Percentiles rank a stretch among this genome's conserved stretches.
Conservation (phyloP, 2,329 filamentous ascomycete species). For the Colletotrichum horii region DNA sequence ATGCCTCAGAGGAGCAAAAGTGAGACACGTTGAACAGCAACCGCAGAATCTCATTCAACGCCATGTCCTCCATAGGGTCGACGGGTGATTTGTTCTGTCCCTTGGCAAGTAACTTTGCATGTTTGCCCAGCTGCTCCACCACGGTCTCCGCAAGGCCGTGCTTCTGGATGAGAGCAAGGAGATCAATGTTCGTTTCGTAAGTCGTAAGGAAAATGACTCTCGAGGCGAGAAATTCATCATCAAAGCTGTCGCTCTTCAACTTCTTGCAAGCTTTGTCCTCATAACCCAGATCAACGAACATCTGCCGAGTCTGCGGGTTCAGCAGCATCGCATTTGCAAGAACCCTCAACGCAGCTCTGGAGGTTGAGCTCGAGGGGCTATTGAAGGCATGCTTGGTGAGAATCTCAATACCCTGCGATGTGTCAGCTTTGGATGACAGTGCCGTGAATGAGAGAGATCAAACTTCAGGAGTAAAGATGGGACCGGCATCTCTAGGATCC, state of each 20-base stretch:
- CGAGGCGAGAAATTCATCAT: slow-evolving; percentile 87
- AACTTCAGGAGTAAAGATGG: slow-evolving; percentile 84
- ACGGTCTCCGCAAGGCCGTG: slow-evolving; percentile 72
- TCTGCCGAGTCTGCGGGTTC: slow-evolving; percentile 69
- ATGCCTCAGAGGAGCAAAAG: slow-evolving; percentile 66
- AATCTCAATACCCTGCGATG: slow-evolving; percentile 72
- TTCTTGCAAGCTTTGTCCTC: slow-evolving; percentile 71
- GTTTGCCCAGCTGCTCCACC: slow-evolving; percentile 71
- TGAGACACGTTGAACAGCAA: slow-evolving; percentile 89
- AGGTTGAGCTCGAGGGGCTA: slow-evolving; percentile 64
- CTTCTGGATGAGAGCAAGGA: slow-evolving; percentile 68
- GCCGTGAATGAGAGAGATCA: slow-evolving; percentile 22
- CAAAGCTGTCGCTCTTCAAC: slow-evolving; percentile 74
- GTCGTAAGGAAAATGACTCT: slow-evolving; percentile 82
- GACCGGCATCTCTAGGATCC: slow-evolving; percentile 72
- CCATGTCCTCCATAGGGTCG: slow-evolving; percentile 76
- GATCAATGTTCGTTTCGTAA: slow-evolving; percentile 74
- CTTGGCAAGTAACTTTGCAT: slow-evolving; percentile 55
- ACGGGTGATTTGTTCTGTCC: slow-evolving; percentile 31
- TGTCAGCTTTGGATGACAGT: slow-evolving; percentile 2
- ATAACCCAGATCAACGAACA: slow-evolving; percentile 74
- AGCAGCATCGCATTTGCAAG: slow-evolving; percentile 85
- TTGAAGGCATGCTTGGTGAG: slow-evolving; percentile 78
- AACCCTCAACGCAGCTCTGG: slow-evolving; percentile 79
- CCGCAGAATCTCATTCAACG: slow-evolving; percentile 83